Percentiles rank a stretch among this genome's conserved stretches.
Conservation (phyloP, 2,329 filamentous ascomycete genomes). For the Hymenoscyphus occultus region DNA sequence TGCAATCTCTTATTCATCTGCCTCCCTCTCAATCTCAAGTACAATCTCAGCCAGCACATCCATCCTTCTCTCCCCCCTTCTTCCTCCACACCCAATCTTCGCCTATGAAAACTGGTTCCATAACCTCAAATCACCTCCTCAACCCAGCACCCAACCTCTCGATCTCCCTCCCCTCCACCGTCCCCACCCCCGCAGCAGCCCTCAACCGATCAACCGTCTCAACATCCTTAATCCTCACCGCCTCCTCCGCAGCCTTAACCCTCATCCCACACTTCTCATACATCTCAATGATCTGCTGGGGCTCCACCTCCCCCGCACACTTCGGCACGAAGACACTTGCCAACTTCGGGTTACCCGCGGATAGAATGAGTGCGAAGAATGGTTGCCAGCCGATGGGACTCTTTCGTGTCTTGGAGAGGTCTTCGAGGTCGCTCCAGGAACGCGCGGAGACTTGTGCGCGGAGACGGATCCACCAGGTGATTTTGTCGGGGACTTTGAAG, state of each 20-base stretch:
- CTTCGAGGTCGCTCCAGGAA: slow-evolving; percentile 90
- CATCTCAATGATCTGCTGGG: slow-evolving; percentile 77
- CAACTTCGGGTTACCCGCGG: slow-evolving; percentile 84
- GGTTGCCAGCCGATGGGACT: slow-evolving; percentile 96
- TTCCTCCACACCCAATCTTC: background rate
- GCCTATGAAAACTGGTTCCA: background rate
- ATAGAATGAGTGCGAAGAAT: slow-evolving; percentile 85
- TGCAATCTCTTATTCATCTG: no score
- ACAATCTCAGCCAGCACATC: background rate
- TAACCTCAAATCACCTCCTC: slow-evolving; percentile 44
- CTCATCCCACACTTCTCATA: slow-evolving; percentile 94
- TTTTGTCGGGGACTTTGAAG: slow-evolving; percentile 90
- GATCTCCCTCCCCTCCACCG: slow-evolving; percentile 70
- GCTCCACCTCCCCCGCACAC: slow-evolving; percentile 59
- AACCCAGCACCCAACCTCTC: slow-evolving; percentile 69
- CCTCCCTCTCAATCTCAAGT: background rate
- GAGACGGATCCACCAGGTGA: slow-evolving; percentile 81
- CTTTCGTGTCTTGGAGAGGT: slow-evolving; percentile 72
- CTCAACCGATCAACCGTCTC: slow-evolving; percentile 72
- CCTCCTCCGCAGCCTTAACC: slow-evolving; percentile 87
- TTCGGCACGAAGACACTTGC: slow-evolving; percentile 85
- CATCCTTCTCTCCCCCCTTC: background rate
- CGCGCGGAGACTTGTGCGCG: slow-evolving; percentile 85
- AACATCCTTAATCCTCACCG: slow-evolving; percentile 74
- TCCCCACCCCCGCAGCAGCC: slow-evolving; percentile 67